phyloP scores from a whole-genome alignment of 768 basidiomycete species.

The Hysterangium stoloniferum region DNA sequence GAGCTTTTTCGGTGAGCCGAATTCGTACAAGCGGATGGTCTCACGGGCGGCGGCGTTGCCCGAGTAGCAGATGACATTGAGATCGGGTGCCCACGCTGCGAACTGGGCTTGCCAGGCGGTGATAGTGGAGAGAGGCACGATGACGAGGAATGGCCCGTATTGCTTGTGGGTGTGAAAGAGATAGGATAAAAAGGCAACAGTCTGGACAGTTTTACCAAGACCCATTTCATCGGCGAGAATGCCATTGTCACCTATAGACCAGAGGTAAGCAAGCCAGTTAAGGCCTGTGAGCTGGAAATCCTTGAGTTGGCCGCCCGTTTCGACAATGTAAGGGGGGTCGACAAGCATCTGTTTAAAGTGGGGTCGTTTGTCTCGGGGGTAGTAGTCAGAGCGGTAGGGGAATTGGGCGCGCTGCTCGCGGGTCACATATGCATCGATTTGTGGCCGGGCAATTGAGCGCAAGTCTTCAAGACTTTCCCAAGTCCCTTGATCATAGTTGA shows the following conservation, averaged over 20 bases:
- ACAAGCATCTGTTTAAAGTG: slow-evolving; percentile 73
- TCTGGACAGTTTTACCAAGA: slow-evolving; percentile 98
- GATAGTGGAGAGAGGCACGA: slow-evolving; percentile 96
- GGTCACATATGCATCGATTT: slow-evolving; percentile 70
- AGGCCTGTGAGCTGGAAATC: slow-evolving; percentile 98
- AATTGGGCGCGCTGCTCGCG: slow-evolving; percentile 75
- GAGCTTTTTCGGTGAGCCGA: slow-evolving; percentile 79
- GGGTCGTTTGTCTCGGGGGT: slow-evolving; percentile 63
- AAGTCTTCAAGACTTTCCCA: slow-evolving; percentile 88
- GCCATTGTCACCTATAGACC: slow-evolving; percentile 92
- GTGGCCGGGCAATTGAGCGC: slow-evolving; percentile 63
- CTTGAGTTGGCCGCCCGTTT: slow-evolving; percentile 81
- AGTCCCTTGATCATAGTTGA: slow-evolving; percentile 91
- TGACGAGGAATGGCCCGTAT: slow-evolving; percentile 95
- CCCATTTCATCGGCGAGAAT: slow-evolving; percentile 99
- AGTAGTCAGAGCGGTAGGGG: slow-evolving; percentile 74
- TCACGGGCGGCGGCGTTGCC: slow-evolving; percentile 83
- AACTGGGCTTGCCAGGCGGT: slow-evolving; percentile 98
- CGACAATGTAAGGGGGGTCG: slow-evolving; percentile 78
- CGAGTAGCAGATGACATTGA: slow-evolving; percentile 96
- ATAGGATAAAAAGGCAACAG: slow-evolving; percentile 89
- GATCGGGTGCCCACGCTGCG: slow-evolving; percentile 87
- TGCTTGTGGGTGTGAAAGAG: slow-evolving; percentile 89
- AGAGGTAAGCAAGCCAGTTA: slow-evolving; percentile 97
- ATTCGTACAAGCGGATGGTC: slow-evolving; percentile 89